Evolutionary conservation across 1,284 basidiomycete genomes (phyloP).

Genomic region (Neonothopanus nambi): DNA sequence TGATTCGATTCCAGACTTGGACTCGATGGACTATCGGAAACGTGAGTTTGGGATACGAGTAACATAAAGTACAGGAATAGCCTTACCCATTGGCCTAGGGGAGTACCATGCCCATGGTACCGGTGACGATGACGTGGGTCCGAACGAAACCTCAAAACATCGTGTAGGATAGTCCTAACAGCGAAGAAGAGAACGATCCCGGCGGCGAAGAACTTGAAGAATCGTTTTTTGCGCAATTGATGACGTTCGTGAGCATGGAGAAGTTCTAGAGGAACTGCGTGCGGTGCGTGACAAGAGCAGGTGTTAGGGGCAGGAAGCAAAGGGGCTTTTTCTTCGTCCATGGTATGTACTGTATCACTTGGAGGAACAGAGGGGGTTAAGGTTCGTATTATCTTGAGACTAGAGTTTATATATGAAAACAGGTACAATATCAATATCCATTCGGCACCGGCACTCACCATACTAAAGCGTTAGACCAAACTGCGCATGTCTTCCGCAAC

Average conservation of each 20-base stretch:
- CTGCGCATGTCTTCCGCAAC: no score
- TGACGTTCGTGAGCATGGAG: neutral
- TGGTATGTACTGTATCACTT: no score
- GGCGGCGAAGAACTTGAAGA: neutral
- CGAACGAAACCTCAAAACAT: neutral
- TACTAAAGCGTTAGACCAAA: no score
- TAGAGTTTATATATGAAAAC: no score
- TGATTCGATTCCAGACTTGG: neutral
- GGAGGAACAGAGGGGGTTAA: no score
- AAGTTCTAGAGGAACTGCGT: neutral
- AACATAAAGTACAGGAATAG: neutral
- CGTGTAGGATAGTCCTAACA: neutral
- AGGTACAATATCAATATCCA: no score
- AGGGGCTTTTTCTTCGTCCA: slow-evolving; percentile 6
- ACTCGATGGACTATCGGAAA: neutral
- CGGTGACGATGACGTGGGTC: neutral
- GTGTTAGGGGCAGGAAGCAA: neutral
- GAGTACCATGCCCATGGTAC: neutral
- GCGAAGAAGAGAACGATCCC: slow-evolving; percentile 2
- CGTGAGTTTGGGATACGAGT: neutral
- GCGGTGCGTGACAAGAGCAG: neutral
- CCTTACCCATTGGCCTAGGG: neutral
- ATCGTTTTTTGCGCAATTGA: neutral
- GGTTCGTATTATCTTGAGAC: no score
- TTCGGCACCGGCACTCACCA: no score